Percentiles rank a stretch among this genome's conserved stretches.
These are phyloP conservation scores for Miscanthus lutarioriparius DNA, from an alignment of 176 grass and related monocot species.

Conservation along the genomic window DNA sequence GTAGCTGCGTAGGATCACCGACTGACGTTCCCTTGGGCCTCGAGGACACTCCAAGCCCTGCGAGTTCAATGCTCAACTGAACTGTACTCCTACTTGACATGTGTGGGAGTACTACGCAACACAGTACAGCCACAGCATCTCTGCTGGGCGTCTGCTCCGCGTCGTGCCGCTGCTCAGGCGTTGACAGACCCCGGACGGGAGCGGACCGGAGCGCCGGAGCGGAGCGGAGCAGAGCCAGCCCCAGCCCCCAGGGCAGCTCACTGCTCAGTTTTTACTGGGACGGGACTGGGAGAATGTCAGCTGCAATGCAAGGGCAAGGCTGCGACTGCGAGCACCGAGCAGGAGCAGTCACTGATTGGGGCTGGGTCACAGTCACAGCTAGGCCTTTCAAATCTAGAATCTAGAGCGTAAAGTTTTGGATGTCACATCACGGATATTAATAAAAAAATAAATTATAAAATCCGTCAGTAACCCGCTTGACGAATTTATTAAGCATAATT, in stretches of 20 bases:
- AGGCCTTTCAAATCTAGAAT: too few relatives aligned
- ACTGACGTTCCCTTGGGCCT: not conserved
- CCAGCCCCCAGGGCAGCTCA: too few relatives aligned
- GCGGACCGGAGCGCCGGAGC: not conserved
- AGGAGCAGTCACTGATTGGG: not conserved
- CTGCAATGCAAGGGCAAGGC: not conserved
- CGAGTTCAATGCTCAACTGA: constrained; percentile 12
- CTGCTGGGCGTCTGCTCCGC: not conserved
- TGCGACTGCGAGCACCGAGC: not conserved
- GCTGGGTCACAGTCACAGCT: not conserved
- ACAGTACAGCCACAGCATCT: not conserved
- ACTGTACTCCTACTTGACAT: not conserved
- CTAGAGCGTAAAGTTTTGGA: too few relatives aligned
- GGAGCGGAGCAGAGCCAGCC: too few relatives aligned
- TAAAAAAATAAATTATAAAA: too few relatives aligned
- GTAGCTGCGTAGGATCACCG: not conserved
- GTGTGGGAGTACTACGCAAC: too few relatives aligned
- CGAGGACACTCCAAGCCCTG: constrained; percentile 1
- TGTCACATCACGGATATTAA: too few relatives aligned
- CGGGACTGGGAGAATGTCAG: not conserved
- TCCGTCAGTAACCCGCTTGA: too few relatives aligned
- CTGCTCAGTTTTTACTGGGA: constrained; percentile 1
- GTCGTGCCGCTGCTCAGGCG: not conserved
- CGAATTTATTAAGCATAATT: too few relatives aligned
- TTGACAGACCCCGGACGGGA: not conserved